Evolutionary conservation across 2,329 filamentous ascomycete species (phyloP).

Genomic region (Colletotrichum theobromicola): DNA sequence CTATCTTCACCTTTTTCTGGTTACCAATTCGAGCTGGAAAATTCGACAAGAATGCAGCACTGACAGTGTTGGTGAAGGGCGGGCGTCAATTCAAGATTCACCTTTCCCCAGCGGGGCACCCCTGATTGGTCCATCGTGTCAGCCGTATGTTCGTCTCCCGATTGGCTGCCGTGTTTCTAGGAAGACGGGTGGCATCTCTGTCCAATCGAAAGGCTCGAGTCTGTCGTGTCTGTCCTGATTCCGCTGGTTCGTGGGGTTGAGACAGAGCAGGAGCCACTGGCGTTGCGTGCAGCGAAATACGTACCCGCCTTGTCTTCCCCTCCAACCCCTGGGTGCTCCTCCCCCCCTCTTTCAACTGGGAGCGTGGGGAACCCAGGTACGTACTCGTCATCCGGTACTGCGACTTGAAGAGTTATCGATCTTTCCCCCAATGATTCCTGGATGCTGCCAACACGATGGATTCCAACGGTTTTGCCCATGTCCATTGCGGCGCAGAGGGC

Average conservation of each 20-base stretch:
- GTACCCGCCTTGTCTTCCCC: background rate
- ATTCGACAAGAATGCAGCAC: background rate
- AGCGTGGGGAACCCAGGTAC: conserved; percentile 18
- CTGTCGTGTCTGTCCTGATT: background rate
- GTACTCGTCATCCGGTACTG: background rate
- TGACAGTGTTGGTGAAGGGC: background rate
- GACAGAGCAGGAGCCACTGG: background rate
- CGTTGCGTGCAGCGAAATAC: background rate
- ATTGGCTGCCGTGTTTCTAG: background rate
- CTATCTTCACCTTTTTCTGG: background rate
- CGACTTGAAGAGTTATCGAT: background rate
- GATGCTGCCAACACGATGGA: background rate
- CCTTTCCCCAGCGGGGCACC: background rate
- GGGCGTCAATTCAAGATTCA: conserved; percentile 20
- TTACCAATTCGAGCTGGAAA: background rate
- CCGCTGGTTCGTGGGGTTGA: conserved; percentile 8
- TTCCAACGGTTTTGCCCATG: background rate
- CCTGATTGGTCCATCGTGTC: conserved; percentile 9
- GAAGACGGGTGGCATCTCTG: background rate
- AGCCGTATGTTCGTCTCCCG: conserved; percentile 10
- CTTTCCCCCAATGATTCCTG: background rate
- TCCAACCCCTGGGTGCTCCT: background rate
- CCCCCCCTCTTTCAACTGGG: background rate
- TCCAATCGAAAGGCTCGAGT: background rate
- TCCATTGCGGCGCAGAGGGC: background rate